Percentiles rank a stretch among this genome's conserved stretches.
phyloP scores from a whole-genome alignment of 2,329 filamentous ascomycete genomes.

The Ophiostoma sp. region DNA sequence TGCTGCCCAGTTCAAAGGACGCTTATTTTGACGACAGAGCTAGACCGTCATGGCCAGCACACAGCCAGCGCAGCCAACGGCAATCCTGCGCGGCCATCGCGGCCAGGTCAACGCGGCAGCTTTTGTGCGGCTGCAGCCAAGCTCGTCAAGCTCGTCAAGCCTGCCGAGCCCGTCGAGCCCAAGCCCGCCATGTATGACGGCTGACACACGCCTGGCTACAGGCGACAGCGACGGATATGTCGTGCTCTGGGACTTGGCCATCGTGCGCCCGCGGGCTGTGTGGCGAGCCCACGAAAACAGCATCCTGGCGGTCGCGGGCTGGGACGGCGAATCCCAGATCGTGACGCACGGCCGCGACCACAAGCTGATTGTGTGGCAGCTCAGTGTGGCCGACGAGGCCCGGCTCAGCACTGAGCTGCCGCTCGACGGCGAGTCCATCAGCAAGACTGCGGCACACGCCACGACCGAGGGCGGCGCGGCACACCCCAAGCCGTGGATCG shows the following conservation, averaged over 20 bases:
- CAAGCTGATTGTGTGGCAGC: constrained; percentile 77
- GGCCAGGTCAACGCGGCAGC: constrained; percentile 13
- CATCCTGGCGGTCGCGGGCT: constrained; percentile 68
- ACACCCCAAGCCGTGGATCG: constrained; percentile 70
- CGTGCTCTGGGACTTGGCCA: constrained; percentile 76
- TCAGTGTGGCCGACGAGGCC: constrained; percentile 56
- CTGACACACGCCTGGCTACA: constrained; percentile 74
- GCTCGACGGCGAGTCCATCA: constrained; percentile 49
- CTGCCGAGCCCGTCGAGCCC: constrained; percentile 43
- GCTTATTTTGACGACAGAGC: background rate
- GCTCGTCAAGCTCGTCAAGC: constrained; percentile 45
- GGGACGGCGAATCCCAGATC: constrained; percentile 61
- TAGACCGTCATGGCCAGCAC: background rate
- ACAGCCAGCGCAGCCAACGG: constrained; percentile 33
- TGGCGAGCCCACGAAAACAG: constrained; percentile 80
- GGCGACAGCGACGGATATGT: constrained; percentile 89
- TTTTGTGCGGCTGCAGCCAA: constrained; percentile 7
- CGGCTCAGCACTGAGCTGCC: constrained; percentile 64
- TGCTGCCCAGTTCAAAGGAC: background rate
- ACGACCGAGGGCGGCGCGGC: constrained; percentile 23
- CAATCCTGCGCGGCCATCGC: constrained; percentile 54
- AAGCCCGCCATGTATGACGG: constrained; percentile 35
- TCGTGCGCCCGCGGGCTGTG: constrained; percentile 72
- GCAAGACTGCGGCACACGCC: background rate
- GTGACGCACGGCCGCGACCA: constrained; percentile 86